Base-by-base conservation (phyloP, 2,329 filamentous ascomycete species). In the Sphaerulina musiva region DNA sequence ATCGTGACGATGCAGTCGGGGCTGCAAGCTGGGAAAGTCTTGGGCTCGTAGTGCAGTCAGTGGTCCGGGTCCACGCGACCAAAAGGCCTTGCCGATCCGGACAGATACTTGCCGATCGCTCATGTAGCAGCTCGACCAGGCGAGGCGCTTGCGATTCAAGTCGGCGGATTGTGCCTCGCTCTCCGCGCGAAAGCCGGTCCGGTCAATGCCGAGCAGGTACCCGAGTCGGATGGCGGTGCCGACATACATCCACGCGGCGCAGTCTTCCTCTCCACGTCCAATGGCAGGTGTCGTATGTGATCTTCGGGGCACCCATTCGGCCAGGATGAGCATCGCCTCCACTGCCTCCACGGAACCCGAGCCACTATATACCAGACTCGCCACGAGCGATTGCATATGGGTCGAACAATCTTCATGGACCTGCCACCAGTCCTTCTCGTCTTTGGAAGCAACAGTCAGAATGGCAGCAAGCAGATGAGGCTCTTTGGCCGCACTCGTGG, bases 81-180 rank as follows among this genome's bases (percentile, higher is more conserved):
- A 69, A 51, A 69, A 69, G 1, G 66, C 67, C 52, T 68, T 67
- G 8, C 67, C 67, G 14, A 68, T 64, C 14, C 67, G 58, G 3
- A 69, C 65, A 1, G 66, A 68, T 7, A 69, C 65, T 43, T 69
- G 66, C 12, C 67, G 56, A 50, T 69, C 67, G 42, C 59, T 61
- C 64, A 68, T 67, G 42, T 69, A 68, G 54, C 67, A 68, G 26
- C 64, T 66, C 7, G 65, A 61, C 66, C 67, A 68, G 2, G 67
- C 67, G 2, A 69, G 61, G 6, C 67, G 62, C 51, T 65, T 67
- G 3, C 67, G 62, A 48, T 66, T 64, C 6, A 68, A 57, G 26
- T 68, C 66, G 2, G 64, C 61, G 29, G 65, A 62, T 26, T 62
- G 56, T 4, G 57, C 45, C 52, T 69, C 64, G 23, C 56, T 62